Evolutionary conservation across 31 red algal genomes (phyloP), one percentile per base, ranked within the genome.

Genomic region (Endocladia muricata): DNA sequence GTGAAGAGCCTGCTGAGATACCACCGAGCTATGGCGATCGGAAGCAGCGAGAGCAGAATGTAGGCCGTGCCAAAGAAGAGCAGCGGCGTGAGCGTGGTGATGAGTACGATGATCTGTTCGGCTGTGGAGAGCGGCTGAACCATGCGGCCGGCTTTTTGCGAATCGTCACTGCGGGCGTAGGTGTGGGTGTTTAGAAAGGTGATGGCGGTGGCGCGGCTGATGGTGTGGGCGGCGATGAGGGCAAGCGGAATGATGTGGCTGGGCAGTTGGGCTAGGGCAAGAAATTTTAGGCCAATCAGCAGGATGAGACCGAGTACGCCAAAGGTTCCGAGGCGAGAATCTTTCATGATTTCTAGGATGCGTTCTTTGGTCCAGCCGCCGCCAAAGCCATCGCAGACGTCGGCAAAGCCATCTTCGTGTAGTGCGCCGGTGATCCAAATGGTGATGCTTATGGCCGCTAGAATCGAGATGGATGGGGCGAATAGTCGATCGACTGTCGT

Each of bases 301-400:
- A 63, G 8, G 15, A 11, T 9, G 8, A 63, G 26, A 30, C n/a
- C 59, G 23, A 63, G 13, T 25, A 63, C 59, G 28, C 59, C 59
- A 26, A 26, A 63, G 26, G 13, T 63, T 11, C 59, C 59, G 59
- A 63, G 59, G 9, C 59, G 59, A 25, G 15, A 22, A 25, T 63
- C 59, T 11, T 25, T 11, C 59, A 63, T 63, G 59, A 63, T n/a
- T 25, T 63, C 59, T 11, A 63, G 59, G 9, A n/a, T n/a, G n/a
- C 23, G 13, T 26, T 63, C 59, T 9, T 11, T 8, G n/a, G 59
- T 63, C n/a, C n/a, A n/a, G 8, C 59, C 9, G 26, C 15, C 59
- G 28, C 59, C 59, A 8, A 30, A 9, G 23, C 59, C 26, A 63
- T 63, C 59, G 26, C 8, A n/a, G 9, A 63, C 8, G 28, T 63